phyloP scores from a whole-genome alignment of 208 protist species.

The Leishmania tropica region DNA sequence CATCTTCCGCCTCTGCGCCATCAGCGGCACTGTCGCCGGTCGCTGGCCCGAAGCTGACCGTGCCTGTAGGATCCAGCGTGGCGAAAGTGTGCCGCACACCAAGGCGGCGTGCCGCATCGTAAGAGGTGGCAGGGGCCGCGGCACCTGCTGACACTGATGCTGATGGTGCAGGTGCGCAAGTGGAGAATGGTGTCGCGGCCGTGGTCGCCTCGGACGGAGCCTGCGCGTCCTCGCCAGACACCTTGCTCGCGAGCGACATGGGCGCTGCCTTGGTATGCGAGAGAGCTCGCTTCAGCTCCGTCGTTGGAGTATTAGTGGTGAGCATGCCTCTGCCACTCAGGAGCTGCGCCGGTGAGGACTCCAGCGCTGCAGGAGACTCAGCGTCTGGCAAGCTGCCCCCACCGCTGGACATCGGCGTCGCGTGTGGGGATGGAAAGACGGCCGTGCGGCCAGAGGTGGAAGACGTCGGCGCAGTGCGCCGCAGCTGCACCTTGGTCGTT shows the following conservation, averaged over 20 bases:
- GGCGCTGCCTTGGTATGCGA: background rate
- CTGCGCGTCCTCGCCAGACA: background rate
- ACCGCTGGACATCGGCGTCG: background rate
- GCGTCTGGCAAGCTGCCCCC: background rate
- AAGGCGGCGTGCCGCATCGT: background rate
- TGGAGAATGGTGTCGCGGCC: background rate
- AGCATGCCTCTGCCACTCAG: background rate
- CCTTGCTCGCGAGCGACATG: background rate
- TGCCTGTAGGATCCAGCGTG: background rate
- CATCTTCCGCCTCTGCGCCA: background rate
- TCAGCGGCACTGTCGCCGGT: background rate
- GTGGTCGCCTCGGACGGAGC: background rate
- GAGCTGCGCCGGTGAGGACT: background rate
- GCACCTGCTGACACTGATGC: background rate
- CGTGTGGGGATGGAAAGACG: background rate
- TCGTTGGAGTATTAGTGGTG: slow-evolving; percentile 14
- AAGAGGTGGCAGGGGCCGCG: background rate
- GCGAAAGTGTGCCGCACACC: background rate
- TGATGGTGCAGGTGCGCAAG: background rate
- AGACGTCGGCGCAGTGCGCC: background rate
- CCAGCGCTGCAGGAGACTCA: background rate
- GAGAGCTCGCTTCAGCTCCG: slow-evolving; percentile 18
- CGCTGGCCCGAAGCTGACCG: background rate
- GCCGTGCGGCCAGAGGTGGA: background rate
- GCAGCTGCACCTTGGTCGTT: background rate